phyloP scores from a whole-genome alignment of 2,329 filamentous ascomycete genomes.

The Phialophora tarda region DNA sequence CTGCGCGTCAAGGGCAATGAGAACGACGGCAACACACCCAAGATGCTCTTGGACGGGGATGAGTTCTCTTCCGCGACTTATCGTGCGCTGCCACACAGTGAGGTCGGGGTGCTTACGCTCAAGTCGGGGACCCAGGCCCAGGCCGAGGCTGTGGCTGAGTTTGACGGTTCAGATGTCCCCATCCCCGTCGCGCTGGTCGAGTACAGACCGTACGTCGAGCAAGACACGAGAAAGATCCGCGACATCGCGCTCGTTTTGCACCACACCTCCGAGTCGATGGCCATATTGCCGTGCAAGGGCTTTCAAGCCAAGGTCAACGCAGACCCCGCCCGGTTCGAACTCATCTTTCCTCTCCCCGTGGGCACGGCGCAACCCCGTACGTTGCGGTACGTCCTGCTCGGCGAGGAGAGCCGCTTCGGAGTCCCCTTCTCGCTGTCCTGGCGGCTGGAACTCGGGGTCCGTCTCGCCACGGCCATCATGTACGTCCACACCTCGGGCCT shows the following conservation, averaged over 20 bases:
- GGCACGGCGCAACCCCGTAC: neutral
- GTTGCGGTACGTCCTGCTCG: neutral
- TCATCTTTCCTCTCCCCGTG: neutral
- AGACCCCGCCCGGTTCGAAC: neutral
- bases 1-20: no score
- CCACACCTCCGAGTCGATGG: neutral
- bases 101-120: neutral
- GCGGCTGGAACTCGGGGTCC: no score
- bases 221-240: neutral
- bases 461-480: neutral
- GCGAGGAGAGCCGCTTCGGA: neutral
- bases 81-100: neutral
- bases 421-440: neutral
- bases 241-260: neutral
- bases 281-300: neutral
- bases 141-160: neutral
- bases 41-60: no score
- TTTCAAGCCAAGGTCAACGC: neutral
- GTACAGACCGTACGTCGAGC: neutral
- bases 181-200: neutral
- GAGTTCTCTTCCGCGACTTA: no score
- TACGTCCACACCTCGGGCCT: neutral
- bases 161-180: neutral
- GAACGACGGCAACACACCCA: no score
- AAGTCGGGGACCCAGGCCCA: neutral